Evolutionary conservation across 345 rosid species (phyloP).

Genomic region (Erysimum cheiranthoides): DNA sequence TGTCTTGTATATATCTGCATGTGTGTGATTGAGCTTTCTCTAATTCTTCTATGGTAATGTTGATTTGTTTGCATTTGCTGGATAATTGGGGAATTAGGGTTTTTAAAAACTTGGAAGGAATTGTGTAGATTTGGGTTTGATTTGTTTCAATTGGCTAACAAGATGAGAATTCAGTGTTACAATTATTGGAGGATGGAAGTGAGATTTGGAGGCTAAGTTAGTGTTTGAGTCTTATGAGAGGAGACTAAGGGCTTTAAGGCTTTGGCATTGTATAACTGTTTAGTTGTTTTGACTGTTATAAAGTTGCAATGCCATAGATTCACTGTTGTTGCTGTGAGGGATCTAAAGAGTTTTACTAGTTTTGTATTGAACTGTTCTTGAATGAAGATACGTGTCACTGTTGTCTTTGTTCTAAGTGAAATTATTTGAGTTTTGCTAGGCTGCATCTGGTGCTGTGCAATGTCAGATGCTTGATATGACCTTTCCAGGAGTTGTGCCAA

Average conservation of each 20-base stretch:
- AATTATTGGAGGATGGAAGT: neutral
- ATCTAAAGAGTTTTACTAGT: neutral
- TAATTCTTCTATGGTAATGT: constrained; percentile 8
- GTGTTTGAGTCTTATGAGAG: neutral
- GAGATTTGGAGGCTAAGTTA: constrained; percentile 6
- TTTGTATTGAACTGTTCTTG: constrained; percentile 1
- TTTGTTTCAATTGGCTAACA: neutral
- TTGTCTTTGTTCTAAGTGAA: constrained; percentile 3
- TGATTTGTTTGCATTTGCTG: neutral
- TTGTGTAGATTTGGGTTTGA: neutral
- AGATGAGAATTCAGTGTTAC: neutral
- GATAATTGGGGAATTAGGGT: neutral
- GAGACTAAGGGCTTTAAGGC: no score
- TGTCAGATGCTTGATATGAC: constrained; percentile 98
- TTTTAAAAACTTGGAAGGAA: neutral
- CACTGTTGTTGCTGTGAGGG: constrained; percentile 12
- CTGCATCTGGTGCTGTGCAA: constrained; percentile 98
- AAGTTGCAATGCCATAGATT: constrained; percentile 19
- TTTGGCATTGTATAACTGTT: constrained; percentile 9
- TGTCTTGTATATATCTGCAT: constrained; percentile 20
- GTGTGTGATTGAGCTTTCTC: neutral
- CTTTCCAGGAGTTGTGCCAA: constrained; percentile 90
- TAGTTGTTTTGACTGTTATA: neutral
- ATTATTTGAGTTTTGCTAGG: constrained; percentile 39
- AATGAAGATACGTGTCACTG: neutral